A percentile compares a stretch with the other conserved stretches of the same genome.
phyloP scores from a whole-genome alignment of 148 eudicot genomes.

The Fagopyrum tataricum region DNA sequence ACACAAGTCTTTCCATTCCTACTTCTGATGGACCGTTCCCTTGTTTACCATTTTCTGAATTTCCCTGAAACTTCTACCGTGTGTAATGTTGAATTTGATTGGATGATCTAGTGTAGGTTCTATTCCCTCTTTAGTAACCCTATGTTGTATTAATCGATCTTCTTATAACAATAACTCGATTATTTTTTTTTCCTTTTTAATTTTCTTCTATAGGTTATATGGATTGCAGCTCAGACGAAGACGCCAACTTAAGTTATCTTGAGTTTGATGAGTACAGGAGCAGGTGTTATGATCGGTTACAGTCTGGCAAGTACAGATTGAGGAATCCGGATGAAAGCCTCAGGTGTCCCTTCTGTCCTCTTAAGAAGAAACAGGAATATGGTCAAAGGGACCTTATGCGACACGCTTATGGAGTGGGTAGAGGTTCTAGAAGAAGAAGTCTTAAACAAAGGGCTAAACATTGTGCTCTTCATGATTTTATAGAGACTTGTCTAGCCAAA shows the following conservation, averaged over 20 bases:
- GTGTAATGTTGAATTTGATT: background rate
- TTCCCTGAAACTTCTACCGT: background rate
- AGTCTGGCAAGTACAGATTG: constrained; percentile 44
- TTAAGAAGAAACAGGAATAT: constrained; percentile 85
- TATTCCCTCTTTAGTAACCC: background rate
- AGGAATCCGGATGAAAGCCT: constrained; percentile 48
- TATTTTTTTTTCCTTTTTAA: background rate
- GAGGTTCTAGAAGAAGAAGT: constrained; percentile 56
- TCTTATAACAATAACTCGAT: background rate
- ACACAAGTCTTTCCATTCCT: too few relatives aligned
- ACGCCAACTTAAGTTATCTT: constrained; percentile 76
- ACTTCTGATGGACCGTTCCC: too few relatives aligned
- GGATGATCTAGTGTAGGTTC: background rate
- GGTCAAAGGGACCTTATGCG: constrained; percentile 63
- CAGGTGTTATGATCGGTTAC: constrained; percentile 56
- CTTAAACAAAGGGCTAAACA: constrained; percentile 61
- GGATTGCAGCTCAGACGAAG: constrained; percentile 60
- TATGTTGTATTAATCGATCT: background rate
- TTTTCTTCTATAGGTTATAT: constrained; percentile 16
- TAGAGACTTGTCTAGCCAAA: constrained; percentile 39
- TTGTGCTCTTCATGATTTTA: constrained; percentile 45
- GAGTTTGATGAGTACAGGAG: constrained; percentile 68
- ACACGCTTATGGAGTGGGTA: constrained; percentile 66
- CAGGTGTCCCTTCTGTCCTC: constrained; percentile 79
- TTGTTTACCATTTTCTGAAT: background rate